Evolutionary conservation across 306 rosid species (phyloP).

Genomic region (Trifolium pratense): DNA sequence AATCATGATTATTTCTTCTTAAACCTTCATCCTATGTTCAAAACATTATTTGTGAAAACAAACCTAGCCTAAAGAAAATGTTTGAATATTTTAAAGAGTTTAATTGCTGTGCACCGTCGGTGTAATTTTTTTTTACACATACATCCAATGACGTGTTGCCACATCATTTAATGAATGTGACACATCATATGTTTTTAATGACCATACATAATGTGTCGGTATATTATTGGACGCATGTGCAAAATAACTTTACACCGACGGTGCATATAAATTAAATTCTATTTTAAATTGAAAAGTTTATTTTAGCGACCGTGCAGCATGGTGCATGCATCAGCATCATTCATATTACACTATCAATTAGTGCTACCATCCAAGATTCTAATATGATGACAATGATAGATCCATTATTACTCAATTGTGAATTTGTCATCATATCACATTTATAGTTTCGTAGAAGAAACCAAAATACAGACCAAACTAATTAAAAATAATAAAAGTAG

Average conservation of each 20-base stretch:
- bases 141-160: too few species aligned
- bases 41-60: background rate
- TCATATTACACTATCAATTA: background rate
- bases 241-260: too few species aligned
- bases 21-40: too few species aligned
- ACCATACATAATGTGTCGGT: too few species aligned
- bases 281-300: background rate
- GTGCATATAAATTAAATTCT: too few species aligned
- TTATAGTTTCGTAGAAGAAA: constrained; percentile 8
- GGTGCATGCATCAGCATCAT: constrained; percentile 32
- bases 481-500: background rate
- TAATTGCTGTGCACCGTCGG: too few species aligned
- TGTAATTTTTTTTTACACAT: too few species aligned
- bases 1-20: too few species aligned
- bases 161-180: too few species aligned
- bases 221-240: too few species aligned
- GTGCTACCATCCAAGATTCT: constrained; percentile 27
- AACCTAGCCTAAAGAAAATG: background rate
- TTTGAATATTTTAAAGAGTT: background rate
- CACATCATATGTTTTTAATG: too few species aligned
- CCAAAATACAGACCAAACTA: background rate
- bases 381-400: constrained; percentile 35
- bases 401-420: constrained; percentile 5
- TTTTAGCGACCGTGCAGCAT: constrained; percentile 13
- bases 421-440: constrained; percentile 10